Evolutionary conservation across 192 early-diverging fungal species (phyloP), one percentile per base, ranked within the genome.

Genomic region (Coemansia furcata): DNA sequence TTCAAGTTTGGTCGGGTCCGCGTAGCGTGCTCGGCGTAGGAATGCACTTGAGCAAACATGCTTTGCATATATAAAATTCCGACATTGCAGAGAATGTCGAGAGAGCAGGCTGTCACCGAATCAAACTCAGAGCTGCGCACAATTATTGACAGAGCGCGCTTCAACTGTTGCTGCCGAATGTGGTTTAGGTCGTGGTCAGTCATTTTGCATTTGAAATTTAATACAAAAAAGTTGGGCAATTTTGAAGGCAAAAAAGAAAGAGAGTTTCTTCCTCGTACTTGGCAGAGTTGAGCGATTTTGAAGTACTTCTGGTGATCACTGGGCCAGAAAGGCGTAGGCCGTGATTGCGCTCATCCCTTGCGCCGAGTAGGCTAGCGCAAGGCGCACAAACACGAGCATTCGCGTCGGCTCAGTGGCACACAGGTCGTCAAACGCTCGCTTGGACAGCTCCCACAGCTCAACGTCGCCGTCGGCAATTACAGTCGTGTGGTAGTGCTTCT

Each of bases 381-480:
- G 78, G 29, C 86, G 69, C 63, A 94, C 87, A 76, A 98, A 96
- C 26, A 87, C 82, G 38, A 94, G 86, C 57, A 87, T 89, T 67
- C 88, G 72, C 3, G 78, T 72, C 0, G 96, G 92, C 38, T 98
- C 85, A 17, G 84, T 80, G 21, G 82, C 76, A 37, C 87, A 75
- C 68, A 96, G 85, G 33, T 83, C 82, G 17, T 93, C 86, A 67
- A 91, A 96, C 10, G 78, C 67, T 2, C 70, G 57, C 42, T 85
- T 84, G n/a, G 83, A 78, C 63, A 98, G 73, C 63, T 84, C 75
- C 96, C 96, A 98, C 9, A 93, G 75, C 2, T 87, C 83, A 12
- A 87, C 83, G 52, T 89, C 88, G 38, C 76, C 78, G 30, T 91
- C 87, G 0, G 87, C 86, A 7, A 92, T 70, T 32, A 94, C 67